Evolutionary conservation across 495 filamentous ascomycete genomes (phyloP).

Genomic region (Cercophora scortea): DNA sequence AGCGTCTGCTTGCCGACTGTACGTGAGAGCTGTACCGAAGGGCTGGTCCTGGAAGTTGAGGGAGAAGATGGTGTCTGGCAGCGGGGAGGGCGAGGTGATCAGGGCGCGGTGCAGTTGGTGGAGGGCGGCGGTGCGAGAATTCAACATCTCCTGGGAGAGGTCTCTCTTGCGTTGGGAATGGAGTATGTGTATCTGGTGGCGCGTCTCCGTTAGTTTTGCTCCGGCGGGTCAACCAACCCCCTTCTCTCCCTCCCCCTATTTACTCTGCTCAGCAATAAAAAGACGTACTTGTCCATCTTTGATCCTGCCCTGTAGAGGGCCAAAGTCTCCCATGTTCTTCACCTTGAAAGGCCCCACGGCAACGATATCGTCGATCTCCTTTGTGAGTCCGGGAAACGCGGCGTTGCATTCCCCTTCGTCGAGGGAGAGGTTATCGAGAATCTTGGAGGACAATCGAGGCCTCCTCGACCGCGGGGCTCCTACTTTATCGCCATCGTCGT

Average conservation of each 20-base stretch:
- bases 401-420: slow-evolving; percentile 31
- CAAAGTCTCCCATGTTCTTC: slow-evolving; percentile 25
- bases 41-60: slow-evolving; percentile 37
- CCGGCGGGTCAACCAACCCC: not conserved
- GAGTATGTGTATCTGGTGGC: slow-evolving; percentile 33
- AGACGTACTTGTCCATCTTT: slow-evolving; percentile 30
- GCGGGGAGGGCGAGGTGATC: slow-evolving; percentile 36
- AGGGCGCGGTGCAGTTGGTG: slow-evolving; percentile 45
- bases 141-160: slow-evolving; percentile 31
- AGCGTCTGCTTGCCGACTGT: slow-evolving; percentile 31
- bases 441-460: slow-evolving; percentile 2
- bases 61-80: slow-evolving; percentile 57
- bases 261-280: too few relatives aligned
- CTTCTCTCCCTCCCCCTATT: not conserved
- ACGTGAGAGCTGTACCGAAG: slow-evolving; percentile 28
- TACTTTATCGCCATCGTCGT: not conserved
- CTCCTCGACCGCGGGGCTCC: not conserved
- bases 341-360: slow-evolving; percentile 37
- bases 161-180: slow-evolving; percentile 31
- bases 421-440: slow-evolving; percentile 33
- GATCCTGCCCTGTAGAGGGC: slow-evolving; percentile 34
- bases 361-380: slow-evolving; percentile 37
- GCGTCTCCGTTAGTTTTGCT: not conserved
- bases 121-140: slow-evolving; percentile 32
- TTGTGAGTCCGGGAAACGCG: slow-evolving; percentile 37